Base-by-base conservation (phyloP, 148 eudicot species). In the Camellia sinensis region DNA sequence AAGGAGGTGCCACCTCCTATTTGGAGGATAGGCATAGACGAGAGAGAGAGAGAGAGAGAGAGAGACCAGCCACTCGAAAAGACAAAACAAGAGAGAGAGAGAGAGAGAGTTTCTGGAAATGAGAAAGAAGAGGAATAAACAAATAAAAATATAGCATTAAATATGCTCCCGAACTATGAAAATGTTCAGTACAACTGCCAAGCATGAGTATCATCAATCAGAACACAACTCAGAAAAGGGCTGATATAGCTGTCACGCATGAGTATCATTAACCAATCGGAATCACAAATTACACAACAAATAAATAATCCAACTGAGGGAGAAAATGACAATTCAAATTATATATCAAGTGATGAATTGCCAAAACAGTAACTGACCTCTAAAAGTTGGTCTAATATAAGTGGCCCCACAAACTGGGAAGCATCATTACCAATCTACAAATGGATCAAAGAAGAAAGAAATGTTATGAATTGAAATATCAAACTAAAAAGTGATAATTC, bases 351-450 rank as follows among this genome's bases (percentile, higher is more conserved):
- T 53, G 12, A 73, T 40, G 65, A 19, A 74, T n/a, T 40, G 11
- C 57, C 15, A 18, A 56, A 74, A 45, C 22, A 53, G 54, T 53
- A 56, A 75, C 79, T 75, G 14, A 81, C 83, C 83, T 74, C 65
- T 67, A 81, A 41, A 75, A 81, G 83, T 17, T 56, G 68, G 60
- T 46, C 53, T 60, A 81, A 67, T 54, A 81, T 67, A 45, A 81
- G 57, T 0, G 83, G 83, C 79, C 83, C 83, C 60, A 81, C 83
- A n/a, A 81, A 81, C 83, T 81, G 83, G n/a, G 83, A 74, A 14
- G 37, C 74, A 67, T 81, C 83, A 57, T 81, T 81, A 37, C 74
- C 67, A 81, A 81, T 81, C 83, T 81, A 57, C 37, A 40, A 66
- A 45, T 17, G 21, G 73, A 50, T 52, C 52, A 65, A 74, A 11